phyloP scores from a whole-genome alignment of 495 filamentous ascomycete genomes.

The Penicillium arizonense region DNA sequence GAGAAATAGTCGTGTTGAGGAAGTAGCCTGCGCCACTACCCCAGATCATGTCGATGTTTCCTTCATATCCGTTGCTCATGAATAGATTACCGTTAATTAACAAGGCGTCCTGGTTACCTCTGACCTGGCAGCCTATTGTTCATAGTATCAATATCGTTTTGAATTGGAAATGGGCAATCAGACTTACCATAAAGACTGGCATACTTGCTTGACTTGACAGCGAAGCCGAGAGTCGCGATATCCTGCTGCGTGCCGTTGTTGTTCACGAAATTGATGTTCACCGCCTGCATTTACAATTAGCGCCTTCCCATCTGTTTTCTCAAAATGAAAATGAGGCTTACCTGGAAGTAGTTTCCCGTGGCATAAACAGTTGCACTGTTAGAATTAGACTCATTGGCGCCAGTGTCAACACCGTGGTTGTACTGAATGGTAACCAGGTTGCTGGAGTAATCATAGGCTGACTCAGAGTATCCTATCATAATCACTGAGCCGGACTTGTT shows the following conservation, averaged over 20 bases:
- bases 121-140: constrained; percentile 11
- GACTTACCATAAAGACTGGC: constrained; percentile 8
- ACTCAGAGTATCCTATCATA: constrained; percentile 11
- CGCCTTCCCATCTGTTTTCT: no score
- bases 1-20: constrained; percentile 52
- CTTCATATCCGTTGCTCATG: constrained; percentile 11
- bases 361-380: constrained; percentile 11
- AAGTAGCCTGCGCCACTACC: constrained; percentile 44
- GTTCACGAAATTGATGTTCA: constrained; percentile 13
- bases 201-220: constrained; percentile 14
- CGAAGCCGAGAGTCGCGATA: constrained; percentile 7
- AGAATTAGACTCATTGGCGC: constrained; percentile 9
- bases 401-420: constrained; percentile 10
- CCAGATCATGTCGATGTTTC: constrained; percentile 17
- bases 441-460: constrained; percentile 12
- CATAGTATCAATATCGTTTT: neutral
- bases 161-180: neutral
- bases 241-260: constrained; percentile 9
- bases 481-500: constrained; percentile 13
- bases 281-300: neutral
- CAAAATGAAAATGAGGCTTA: no score
- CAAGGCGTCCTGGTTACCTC: constrained; percentile 11
- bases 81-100: constrained; percentile 12
- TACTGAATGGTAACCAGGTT: constrained; percentile 16
- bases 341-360: constrained; percentile 9